These are phyloP conservation scores for Schizothecium vesticola DNA, from an alignment of 495 filamentous ascomycete genomes.

Conservation along the genomic window DNA sequence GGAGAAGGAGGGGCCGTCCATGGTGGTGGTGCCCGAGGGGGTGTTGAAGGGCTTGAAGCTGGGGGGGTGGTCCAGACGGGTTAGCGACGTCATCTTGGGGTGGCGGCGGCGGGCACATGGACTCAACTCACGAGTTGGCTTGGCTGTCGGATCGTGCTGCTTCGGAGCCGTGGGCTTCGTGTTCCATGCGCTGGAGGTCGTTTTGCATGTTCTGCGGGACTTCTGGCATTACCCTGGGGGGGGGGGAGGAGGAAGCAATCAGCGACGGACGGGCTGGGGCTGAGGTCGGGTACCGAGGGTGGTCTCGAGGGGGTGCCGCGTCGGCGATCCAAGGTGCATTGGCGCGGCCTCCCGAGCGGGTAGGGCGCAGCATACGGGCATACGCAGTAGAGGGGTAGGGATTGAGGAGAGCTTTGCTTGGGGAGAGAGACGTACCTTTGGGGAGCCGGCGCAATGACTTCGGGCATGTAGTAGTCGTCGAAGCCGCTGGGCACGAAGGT, in stretches of 20 bases:
- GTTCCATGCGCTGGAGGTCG: slow-evolving; percentile 81
- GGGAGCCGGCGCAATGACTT: slow-evolving; percentile 63
- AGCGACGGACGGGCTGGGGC: slow-evolving; percentile 5
- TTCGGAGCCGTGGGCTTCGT: slow-evolving; percentile 57
- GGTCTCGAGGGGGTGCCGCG: slow-evolving; percentile 10
- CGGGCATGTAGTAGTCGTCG: slow-evolving; percentile 81
- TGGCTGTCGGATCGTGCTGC: slow-evolving; percentile 32
- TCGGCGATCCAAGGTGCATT: slow-evolving; percentile 1
- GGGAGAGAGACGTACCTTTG: slow-evolving; percentile 69
- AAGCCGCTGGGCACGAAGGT: slow-evolving; percentile 85
- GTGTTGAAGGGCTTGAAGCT: slow-evolving; percentile 45
- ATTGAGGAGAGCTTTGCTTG: not conserved
- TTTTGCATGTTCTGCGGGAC: slow-evolving; percentile 78
- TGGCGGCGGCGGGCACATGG: not conserved
- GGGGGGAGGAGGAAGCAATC: slow-evolving; percentile 5
- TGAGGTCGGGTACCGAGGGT: slow-evolving; percentile 15
- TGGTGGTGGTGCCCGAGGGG: slow-evolving; percentile 19
- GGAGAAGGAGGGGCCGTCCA: slow-evolving; percentile 75
- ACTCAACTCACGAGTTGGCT: slow-evolving; percentile 25
- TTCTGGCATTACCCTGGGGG: slow-evolving; percentile 52
- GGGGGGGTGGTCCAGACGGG: slow-evolving; percentile 11
- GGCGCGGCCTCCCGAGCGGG: slow-evolving; percentile 1
- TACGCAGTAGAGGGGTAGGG: not conserved
- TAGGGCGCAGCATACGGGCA: slow-evolving; percentile 3
- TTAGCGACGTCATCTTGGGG: slow-evolving; percentile 7